Conservation (phyloP, 805 yeast genomes). For the Hanseniaspora jakobsenii region DNA sequence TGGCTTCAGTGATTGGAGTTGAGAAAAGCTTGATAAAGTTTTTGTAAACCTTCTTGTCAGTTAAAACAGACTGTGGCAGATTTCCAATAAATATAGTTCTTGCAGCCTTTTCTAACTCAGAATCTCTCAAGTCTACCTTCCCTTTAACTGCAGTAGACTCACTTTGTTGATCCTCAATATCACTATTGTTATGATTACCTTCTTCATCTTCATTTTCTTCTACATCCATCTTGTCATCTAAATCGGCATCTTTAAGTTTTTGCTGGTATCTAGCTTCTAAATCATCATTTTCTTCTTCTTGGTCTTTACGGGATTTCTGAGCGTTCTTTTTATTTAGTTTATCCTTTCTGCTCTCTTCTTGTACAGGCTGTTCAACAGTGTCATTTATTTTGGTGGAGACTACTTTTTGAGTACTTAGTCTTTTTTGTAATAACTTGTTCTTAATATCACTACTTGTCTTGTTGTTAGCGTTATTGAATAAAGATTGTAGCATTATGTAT, state of each 20-base stretch:
- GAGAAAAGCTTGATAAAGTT: constrained; percentile 53
- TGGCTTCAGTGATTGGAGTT: constrained; percentile 16
- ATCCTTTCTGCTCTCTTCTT: constrained; percentile 20
- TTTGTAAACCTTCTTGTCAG: constrained; percentile 49
- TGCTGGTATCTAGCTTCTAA: constrained; percentile 44
- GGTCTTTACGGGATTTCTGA: constrained; percentile 19
- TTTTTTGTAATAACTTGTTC: constrained; percentile 11
- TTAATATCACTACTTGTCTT: constrained; percentile 12
- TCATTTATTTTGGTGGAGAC: constrained; percentile 16
- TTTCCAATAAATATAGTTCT: constrained; percentile 84
- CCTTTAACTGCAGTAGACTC: constrained; percentile 29
- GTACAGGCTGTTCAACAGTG: constrained; percentile 4
- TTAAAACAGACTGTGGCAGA: constrained; percentile 51
- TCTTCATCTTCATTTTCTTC: constrained; percentile 24
- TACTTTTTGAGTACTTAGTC: constrained; percentile 19
- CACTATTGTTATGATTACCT: no score
- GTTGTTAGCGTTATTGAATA: constrained; percentile 10
- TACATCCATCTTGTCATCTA: constrained; percentile 18
- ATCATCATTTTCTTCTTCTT: constrained; percentile 35
- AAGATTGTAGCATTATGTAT: constrained; percentile 4
- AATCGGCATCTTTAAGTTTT: constrained; percentile 31
- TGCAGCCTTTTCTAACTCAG: constrained; percentile 72
- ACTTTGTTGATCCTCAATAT: constrained; percentile 19
- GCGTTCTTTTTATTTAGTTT: constrained; percentile 19
- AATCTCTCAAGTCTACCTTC: constrained; percentile 47